Base-by-base conservation (phyloP, 176 grass and related monocot genomes). In the Echinochloa phyllopogon region DNA sequence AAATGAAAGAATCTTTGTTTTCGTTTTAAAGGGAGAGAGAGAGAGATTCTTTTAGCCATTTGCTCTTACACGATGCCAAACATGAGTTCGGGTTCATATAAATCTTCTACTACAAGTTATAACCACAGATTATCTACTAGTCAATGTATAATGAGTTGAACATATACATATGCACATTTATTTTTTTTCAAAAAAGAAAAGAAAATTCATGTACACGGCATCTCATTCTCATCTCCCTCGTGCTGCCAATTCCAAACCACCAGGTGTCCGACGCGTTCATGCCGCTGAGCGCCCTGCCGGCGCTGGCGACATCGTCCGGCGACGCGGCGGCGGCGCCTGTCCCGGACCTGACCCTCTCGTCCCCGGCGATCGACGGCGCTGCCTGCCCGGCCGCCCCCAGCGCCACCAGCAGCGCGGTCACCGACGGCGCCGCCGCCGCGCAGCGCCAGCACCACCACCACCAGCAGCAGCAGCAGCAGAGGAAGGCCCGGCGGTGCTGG, bases 401-500 rank as follows among this genome's bases (percentile, higher is more conserved):
- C 63, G 71, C 90, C 25, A 77, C 52, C 58, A 87, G 84, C 74
- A 89, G 81, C 63, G 69, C 78, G 6, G 70, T 78, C 71, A 82
- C 67, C 0, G 72, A 78, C 53, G 75, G 85, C 0, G 67, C 3
- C 44, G 23, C 3, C 3, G 69, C 44, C 6, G 24, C 56, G 49
- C 86, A 77, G 23, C 66, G 43, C 39, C 85, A 84, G 10, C 87
- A 11, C 45, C 59, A 84, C 15, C 72, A 78, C 4, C 69, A 88
- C 24, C 52, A 41, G 10, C 86, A 87, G 13, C 38, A 20, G 42
- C 50, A 76, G 65, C 91, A 90, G 77, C 91, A 90, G 58, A 93
- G 93, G 74, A 99, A 99, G 89, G 73, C 86, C 41, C 83, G 93
- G 59, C 45, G 96, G 56, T 94, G 93, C 77, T 99, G 96, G 96